A percentile compares a stretch with the other conserved stretches of the same genome.
Conservation (phyloP, 2,329 filamentous ascomycete genomes). For the Madurella mycetomatis region DNA sequence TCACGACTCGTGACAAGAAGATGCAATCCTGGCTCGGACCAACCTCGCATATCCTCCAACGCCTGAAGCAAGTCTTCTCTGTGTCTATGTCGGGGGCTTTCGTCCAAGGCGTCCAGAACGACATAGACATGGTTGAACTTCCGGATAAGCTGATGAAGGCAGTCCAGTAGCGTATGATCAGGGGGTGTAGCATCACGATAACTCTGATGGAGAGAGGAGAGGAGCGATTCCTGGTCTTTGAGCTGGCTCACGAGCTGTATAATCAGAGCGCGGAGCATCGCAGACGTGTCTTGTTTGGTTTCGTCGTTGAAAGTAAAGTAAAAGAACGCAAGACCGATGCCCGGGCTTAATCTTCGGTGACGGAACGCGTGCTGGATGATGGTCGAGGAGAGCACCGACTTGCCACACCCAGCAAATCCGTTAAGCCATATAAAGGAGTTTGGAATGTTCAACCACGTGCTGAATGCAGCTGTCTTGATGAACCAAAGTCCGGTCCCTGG, state of each 20-base stretch:
- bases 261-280: slow-evolving; percentile 33
- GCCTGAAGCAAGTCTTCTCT: slow-evolving; percentile 26
- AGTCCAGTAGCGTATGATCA: slow-evolving; percentile 21
- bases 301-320: slow-evolving; percentile 38
- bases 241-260: slow-evolving; percentile 32
- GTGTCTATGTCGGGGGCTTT: slow-evolving; percentile 29
- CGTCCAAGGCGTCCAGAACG: slow-evolving; percentile 36
- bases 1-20: slow-evolving; percentile 34
- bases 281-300: slow-evolving; percentile 29
- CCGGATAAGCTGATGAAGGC: slow-evolving; percentile 23
- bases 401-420: slow-evolving; percentile 38
- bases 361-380: slow-evolving; percentile 26
- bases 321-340: slow-evolving; percentile 34
- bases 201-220: slow-evolving; percentile 19
- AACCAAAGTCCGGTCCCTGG: slow-evolving; percentile 35
- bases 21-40: slow-evolving; percentile 26
- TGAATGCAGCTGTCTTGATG: slow-evolving; percentile 24
- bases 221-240: slow-evolving; percentile 15
- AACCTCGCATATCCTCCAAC: slow-evolving; percentile 26
- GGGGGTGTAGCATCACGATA: slow-evolving; percentile 21
- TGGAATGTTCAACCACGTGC: slow-evolving; percentile 26
- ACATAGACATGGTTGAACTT: slow-evolving; percentile 33
- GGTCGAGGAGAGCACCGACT: slow-evolving; percentile 37
- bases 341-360: slow-evolving; percentile 14
- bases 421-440: slow-evolving; percentile 38